A percentile compares a stretch with the other conserved stretches of the same genome.
Evolutionary conservation across 352 stramenopile species (phyloP).

Genomic region (Pseudoperonospora humuli): DNA sequence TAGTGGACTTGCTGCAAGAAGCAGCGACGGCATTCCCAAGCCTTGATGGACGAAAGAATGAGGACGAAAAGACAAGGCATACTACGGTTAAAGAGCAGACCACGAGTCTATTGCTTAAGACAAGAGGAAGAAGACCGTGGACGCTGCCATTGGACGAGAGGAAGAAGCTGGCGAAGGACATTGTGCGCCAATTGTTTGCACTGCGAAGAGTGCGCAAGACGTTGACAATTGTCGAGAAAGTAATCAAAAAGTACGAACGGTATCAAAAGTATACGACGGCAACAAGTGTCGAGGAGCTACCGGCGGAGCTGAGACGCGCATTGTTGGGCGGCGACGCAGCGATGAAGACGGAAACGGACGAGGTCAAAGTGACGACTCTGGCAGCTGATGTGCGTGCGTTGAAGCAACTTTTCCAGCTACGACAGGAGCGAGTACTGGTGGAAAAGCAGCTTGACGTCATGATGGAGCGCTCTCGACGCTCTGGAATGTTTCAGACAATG

Average conservation of each 20-base stretch:
- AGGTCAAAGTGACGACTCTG: conserved; percentile 37
- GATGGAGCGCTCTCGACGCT: conserved; percentile 31
- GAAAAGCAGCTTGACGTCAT: conserved; percentile 27
- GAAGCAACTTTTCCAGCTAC: conserved; percentile 65
- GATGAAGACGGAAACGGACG: conserved; percentile 10
- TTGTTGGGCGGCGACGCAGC: conserved; percentile 13
- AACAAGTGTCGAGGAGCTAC: conserved; percentile 44
- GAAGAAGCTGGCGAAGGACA: conserved; percentile 42
- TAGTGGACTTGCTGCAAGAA: conserved; percentile 48
- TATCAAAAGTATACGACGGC: conserved; percentile 47
- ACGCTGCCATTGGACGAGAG: conserved; percentile 30
- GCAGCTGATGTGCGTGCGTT: conserved; percentile 68
- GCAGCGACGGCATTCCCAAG: conserved; percentile 16
- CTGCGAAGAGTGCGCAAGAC: conserved; percentile 42
- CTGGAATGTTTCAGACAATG: conserved; percentile 41
- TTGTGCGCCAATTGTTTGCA: conserved; percentile 40
- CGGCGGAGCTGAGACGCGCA: conserved; percentile 34
- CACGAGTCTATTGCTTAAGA: conserved; percentile 50
- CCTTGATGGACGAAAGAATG: conserved; percentile 10
- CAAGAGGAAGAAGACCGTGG: conserved; percentile 27
- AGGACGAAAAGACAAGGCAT: conserved; percentile 4
- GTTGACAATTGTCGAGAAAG: conserved; percentile 44
- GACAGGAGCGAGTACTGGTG: conserved; percentile 30
- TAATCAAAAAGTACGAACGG: conserved; percentile 69
- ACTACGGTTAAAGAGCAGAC: conserved; percentile 6